phyloP scores from a whole-genome alignment of 2,329 filamentous ascomycete genomes.

The Falciphora oryzae region DNA sequence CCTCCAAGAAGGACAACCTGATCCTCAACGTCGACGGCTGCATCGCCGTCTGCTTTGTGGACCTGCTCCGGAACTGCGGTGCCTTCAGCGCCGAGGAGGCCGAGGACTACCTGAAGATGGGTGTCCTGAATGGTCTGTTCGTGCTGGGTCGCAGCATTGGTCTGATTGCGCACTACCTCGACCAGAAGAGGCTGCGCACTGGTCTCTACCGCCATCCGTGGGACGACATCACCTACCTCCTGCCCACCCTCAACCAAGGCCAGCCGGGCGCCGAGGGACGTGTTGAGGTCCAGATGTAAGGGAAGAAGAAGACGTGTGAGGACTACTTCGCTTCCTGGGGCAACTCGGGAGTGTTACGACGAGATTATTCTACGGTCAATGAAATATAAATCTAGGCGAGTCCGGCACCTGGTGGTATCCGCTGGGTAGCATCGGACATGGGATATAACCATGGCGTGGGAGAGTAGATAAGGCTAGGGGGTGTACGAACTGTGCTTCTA shows the following conservation, averaged over 20 bases:
- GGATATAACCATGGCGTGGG: neutral
- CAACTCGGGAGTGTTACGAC: neutral
- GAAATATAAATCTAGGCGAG: neutral
- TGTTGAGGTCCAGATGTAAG: conserved; percentile 79
- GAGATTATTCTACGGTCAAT: conserved; percentile 1
- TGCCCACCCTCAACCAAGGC: conserved; percentile 69
- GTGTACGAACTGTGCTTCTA: neutral
- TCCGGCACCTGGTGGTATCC: neutral
- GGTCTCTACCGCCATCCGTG: conserved; percentile 98
- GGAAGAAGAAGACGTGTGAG: neutral
- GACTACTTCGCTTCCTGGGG: neutral
- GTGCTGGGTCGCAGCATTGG: conserved; percentile 95
- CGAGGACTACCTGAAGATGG: conserved; percentile 98
- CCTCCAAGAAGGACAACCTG: conserved; percentile 99
- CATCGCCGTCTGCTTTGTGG: conserved; percentile 97
- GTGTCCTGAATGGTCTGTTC: conserved; percentile 98
- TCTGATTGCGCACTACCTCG: conserved; percentile 98
- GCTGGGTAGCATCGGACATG: neutral
- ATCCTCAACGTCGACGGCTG: conserved; percentile 99
- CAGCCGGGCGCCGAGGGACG: conserved; percentile 73
- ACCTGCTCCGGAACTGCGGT: conserved; percentile 94
- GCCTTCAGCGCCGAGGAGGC: conserved; percentile 95
- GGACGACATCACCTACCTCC: conserved; percentile 96
- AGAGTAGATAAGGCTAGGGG: neutral
- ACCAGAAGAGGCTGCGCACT: conserved; percentile 98